Evolutionary conservation across 805 yeast species (phyloP), one percentile per base, ranked within the genome.

Genomic region (Saccharomycopsis fermentans): DNA sequence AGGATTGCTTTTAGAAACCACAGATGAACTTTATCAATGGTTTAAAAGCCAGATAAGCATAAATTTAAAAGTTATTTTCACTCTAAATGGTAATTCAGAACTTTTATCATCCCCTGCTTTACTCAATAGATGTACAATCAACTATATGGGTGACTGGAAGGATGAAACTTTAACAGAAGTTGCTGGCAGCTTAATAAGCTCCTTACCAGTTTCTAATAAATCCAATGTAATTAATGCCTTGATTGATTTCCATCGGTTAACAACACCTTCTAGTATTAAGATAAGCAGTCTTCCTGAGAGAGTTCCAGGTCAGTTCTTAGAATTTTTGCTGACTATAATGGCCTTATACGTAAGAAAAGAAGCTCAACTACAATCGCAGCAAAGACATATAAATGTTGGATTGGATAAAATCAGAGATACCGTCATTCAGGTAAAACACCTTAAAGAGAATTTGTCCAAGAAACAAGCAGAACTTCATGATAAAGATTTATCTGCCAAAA

Each of bases 101-200:
- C 75, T 84, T 14, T 75, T 85, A 1, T 75, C 90, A 0, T 91
- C 97, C 0, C 96, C 97, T 0, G 97, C 97, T 0, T 72, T 91
- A 36, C 84, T 89, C 70, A 91, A 91, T 66, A 74, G 98, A 66
- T 91, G 97, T 74, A 95, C 89, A 1, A 70, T 92, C 40, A 81
- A 85, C 66, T 88, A 92, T 90, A 82, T 90, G 85, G 96, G 96
- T 4, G 82, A 82, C 57, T 91, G 97, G 97, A 75, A 84, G 0
- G 59, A 63, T 3, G 60, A 65, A 0, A 72, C 90, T 0, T 68
- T 84, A 54, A 56, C 62, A 6, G 80, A 81, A 55, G 81, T 90
- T 36, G 81, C 85, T 0, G 58, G 65, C 0, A 69, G 69, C 3
- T 63, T 76, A 51, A 66, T 83, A 0, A 70, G 70, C 40, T 58